Conservation (phyloP, 1,284 basidiomycete genomes). For the Fomitopsis schrenkii region DNA sequence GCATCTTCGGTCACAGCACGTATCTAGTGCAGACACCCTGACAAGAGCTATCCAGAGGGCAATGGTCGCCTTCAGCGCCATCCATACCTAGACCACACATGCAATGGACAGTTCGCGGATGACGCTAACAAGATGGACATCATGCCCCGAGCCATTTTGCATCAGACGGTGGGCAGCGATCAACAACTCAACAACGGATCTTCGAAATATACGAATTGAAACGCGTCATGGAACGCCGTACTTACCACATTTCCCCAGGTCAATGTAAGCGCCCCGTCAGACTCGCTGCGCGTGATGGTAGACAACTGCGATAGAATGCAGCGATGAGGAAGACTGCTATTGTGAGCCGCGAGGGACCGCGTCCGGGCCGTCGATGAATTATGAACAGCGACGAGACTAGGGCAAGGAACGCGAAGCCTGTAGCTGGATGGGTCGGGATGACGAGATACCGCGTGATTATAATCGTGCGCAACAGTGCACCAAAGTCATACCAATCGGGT, state of each 20-base stretch:
- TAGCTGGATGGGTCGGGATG: slow-evolving; percentile 31
- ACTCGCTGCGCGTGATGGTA: slow-evolving; percentile 36
- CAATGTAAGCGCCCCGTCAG: slow-evolving; percentile 36
- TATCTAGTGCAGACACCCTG: slow-evolving; percentile 33
- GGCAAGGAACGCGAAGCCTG: slow-evolving; percentile 48
- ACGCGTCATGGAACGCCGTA: slow-evolving; percentile 11
- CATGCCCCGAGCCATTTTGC: slow-evolving; percentile 6
- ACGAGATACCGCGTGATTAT: not conserved
- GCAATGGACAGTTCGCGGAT: not conserved
- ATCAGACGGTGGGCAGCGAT: not conserved
- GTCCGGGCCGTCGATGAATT: slow-evolving; percentile 29
- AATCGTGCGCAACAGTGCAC: not conserved
- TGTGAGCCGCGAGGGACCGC: slow-evolving; percentile 33
- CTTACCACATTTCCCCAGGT: slow-evolving; percentile 47
- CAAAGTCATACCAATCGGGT: slow-evolving; percentile 41
- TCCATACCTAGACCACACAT: slow-evolving; percentile 39
- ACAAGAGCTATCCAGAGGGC: slow-evolving; percentile 44
- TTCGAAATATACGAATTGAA: not conserved
- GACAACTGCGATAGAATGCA: slow-evolving; percentile 43
- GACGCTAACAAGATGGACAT: not conserved
- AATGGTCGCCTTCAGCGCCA: slow-evolving; percentile 45
- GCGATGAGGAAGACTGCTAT: slow-evolving; percentile 53
- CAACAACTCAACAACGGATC: not conserved
- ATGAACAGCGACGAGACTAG: slow-evolving; percentile 45
- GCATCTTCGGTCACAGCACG: slow-evolving; percentile 18